Evolutionary conservation across 2,329 filamentous ascomycete species (phyloP).

Genomic region (Neofusicoccum umdonicola): DNA sequence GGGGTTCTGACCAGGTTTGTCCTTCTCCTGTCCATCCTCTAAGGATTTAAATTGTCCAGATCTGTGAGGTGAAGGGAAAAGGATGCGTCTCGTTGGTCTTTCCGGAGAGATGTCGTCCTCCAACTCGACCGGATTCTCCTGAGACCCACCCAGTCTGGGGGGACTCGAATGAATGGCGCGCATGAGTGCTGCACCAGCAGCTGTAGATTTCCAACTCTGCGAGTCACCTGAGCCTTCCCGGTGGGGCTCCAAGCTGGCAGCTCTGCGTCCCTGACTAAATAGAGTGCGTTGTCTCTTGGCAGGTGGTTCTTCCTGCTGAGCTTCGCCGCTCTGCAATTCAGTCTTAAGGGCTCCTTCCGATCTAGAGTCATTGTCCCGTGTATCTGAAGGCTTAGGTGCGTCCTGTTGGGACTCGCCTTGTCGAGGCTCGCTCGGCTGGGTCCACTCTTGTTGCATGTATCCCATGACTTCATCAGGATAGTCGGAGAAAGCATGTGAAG

Average conservation of each 20-base stretch:
- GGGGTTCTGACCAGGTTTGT: constrained; percentile 29
- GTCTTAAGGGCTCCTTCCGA: no score
- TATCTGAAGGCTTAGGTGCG: neutral
- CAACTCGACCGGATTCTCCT: constrained; percentile 49
- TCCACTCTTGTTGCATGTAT: neutral
- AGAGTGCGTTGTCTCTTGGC: constrained; percentile 23
- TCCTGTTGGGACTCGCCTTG: neutral
- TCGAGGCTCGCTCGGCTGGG: neutral
- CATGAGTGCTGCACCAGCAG: constrained; percentile 38
- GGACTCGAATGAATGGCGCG: constrained; percentile 63
- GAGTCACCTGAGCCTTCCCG: neutral
- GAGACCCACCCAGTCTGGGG: constrained; percentile 49
- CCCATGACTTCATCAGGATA: constrained; percentile 12
- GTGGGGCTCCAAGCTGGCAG: constrained; percentile 1
- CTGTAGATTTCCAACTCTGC: constrained; percentile 17
- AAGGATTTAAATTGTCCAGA: constrained; percentile 62
- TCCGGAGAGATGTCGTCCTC: constrained; percentile 51
- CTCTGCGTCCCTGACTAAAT: neutral
- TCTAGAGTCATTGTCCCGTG: no score
- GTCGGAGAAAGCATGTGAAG: constrained; percentile 1
- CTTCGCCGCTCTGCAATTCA: constrained; percentile 25
- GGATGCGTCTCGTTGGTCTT: constrained; percentile 64
- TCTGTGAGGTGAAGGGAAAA: constrained; percentile 75
- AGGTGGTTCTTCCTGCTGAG: constrained; percentile 35
- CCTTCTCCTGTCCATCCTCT: constrained; percentile 29